phyloP scores from a whole-genome alignment of 345 rosid genomes.

The Triadica sebifera region DNA sequence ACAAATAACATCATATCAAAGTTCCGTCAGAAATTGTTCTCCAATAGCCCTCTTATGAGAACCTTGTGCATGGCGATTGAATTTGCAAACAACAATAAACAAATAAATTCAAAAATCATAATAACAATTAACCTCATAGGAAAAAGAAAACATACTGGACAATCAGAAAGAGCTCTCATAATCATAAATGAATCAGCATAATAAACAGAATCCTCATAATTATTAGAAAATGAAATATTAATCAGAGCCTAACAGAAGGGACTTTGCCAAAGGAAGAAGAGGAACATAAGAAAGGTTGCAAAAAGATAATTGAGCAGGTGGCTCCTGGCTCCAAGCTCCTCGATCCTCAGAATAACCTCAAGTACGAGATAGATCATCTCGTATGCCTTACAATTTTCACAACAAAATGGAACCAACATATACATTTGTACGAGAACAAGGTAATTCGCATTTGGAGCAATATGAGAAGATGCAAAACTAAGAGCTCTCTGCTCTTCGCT shows the following conservation, averaged over 20 bases:
- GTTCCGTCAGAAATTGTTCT: neutral
- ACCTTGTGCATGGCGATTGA: neutral
- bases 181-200: neutral
- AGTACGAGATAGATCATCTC: neutral
- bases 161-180: neutral
- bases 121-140: neutral
- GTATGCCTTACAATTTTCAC: slow-evolving; percentile 29
- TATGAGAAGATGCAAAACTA: slow-evolving; percentile 67
- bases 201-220: neutral
- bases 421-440: slow-evolving; percentile 34
- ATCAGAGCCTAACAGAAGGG: neutral
- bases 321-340: neutral
- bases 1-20: neutral
- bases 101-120: neutral
- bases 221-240: neutral
- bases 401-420: slow-evolving; percentile 31
- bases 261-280: neutral
- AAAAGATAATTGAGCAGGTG: neutral
- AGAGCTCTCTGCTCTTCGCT: slow-evolving; percentile 56
- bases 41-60: neutral
- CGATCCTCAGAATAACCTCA: neutral
- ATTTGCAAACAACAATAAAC: neutral
- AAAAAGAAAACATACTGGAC: neutral
- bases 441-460: slow-evolving; percentile 54
- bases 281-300: no score